These are phyloP conservation scores for Penicillium psychrosexuale DNA, from an alignment of 2,329 filamentous ascomycete genomes.

Conservation along the genomic window DNA sequence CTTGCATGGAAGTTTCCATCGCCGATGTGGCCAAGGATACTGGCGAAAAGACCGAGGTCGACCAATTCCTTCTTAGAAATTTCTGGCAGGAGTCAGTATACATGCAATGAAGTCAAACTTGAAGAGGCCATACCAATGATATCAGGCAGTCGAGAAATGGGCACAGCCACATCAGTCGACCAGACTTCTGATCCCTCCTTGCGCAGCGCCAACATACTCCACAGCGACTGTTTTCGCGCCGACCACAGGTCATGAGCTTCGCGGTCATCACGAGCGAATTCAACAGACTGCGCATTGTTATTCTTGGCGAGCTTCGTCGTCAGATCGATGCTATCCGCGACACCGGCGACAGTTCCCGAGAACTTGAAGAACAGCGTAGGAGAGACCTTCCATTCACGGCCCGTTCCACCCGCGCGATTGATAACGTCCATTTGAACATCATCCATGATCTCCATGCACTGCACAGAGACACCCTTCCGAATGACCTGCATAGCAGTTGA, in stretches of 20 bases:
- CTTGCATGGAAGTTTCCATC: conserved; percentile 94
- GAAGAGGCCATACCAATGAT: conserved; percentile 51
- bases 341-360: conserved; percentile 72
- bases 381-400: conserved; percentile 43
- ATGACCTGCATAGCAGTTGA: conserved; percentile 63
- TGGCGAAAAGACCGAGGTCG: conserved; percentile 79
- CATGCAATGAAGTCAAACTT: neutral
- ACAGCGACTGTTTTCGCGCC: conserved; percentile 59
- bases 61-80: conserved; percentile 87
- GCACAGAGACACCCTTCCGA: conserved; percentile 62
- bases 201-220: conserved; percentile 58
- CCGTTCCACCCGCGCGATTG: conserved; percentile 62
- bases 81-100: conserved; percentile 50
- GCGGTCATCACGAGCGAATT: conserved; percentile 53
- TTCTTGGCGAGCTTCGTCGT: conserved; percentile 65
- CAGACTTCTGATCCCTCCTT: conserved; percentile 57
- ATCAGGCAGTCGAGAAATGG: conserved; percentile 59
- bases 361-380: conserved; percentile 54
- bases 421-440: conserved; percentile 64
- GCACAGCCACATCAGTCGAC: conserved; percentile 61
- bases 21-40: conserved; percentile 83
- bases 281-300: conserved; percentile 56
- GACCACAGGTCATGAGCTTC: conserved; percentile 59
- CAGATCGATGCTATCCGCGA: conserved; percentile 69
- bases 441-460: conserved; percentile 64